A percentile compares a stretch with the other conserved stretches of the same genome.
These are phyloP conservation scores for Tetrahymena thermophila DNA, from an alignment of 73 alveolate genomes.

Conservation along the genomic window DNA sequence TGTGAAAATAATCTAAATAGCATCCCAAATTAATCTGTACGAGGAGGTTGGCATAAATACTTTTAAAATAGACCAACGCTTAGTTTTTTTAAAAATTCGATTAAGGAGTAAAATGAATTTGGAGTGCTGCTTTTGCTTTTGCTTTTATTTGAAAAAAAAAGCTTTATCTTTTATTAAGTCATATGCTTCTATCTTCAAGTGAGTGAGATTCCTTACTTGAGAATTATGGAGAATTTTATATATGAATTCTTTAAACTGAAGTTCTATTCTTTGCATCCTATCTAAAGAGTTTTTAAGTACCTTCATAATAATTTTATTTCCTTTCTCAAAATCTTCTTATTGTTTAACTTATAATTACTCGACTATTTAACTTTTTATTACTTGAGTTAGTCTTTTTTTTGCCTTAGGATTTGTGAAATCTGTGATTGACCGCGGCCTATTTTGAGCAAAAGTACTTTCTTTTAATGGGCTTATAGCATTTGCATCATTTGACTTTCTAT, in stretches of 20 bases:
- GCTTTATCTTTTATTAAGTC: neutral
- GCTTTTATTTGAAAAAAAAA: neutral
- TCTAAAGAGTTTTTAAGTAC: neutral
- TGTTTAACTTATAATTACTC: neutral
- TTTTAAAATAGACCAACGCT: neutral
- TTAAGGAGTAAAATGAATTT: neutral
- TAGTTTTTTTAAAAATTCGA: neutral
- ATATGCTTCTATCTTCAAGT: neutral
- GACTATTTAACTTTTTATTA: neutral
- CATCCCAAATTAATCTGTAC: neutral
- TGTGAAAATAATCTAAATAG: neutral
- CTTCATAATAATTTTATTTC: neutral
- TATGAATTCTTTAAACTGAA: neutral
- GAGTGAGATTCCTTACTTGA: neutral
- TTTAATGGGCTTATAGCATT: neutral
- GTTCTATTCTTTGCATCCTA: neutral
- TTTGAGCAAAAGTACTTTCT: neutral
- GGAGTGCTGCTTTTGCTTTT: neutral
- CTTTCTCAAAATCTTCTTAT: neutral
- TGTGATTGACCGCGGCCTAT: neutral
- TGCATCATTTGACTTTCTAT: neutral
- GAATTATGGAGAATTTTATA: neutral
- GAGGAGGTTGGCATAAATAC: neutral
- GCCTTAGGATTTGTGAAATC: neutral
- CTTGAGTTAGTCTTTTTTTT: neutral